Evolutionary conservation across 192 early-diverging fungal species (phyloP).

Genomic region (Coemansia sp.): DNA sequence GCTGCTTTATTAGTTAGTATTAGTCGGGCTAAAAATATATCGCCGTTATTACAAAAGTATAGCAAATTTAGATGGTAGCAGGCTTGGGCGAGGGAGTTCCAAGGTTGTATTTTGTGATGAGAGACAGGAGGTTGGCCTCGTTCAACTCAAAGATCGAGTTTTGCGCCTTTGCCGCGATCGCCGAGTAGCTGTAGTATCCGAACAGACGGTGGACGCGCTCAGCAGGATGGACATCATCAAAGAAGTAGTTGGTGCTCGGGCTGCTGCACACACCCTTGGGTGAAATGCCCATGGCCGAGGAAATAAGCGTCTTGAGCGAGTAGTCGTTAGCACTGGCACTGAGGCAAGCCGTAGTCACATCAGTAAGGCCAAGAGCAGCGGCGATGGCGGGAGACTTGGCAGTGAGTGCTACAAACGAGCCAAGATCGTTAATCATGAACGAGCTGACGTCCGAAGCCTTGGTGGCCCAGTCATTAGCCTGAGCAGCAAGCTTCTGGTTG

Average conservation of each 20-base stretch:
- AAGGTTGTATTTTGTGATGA: slow-evolving; percentile 33
- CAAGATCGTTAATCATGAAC: slow-evolving; percentile 28
- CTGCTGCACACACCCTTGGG: slow-evolving; percentile 30
- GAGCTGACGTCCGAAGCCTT: slow-evolving; percentile 12
- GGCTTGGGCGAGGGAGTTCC: slow-evolving; percentile 35
- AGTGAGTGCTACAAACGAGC: slow-evolving; percentile 38
- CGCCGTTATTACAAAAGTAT: background rate
- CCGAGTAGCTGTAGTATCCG: slow-evolving; percentile 34
- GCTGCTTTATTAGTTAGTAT: too few species aligned
- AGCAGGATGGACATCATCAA: slow-evolving; percentile 46
- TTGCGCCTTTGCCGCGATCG: slow-evolving; percentile 11
- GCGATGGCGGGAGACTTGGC: slow-evolving; percentile 10
- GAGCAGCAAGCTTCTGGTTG: slow-evolving; percentile 17
- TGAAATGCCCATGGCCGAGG: slow-evolving; percentile 20
- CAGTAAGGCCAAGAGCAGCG: slow-evolving; percentile 29
- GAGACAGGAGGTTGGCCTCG: slow-evolving; percentile 20
- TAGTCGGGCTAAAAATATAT: too few species aligned
- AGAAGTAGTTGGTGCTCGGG: slow-evolving; percentile 45
- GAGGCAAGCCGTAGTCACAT: slow-evolving; percentile 34
- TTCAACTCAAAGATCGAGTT: slow-evolving; percentile 14
- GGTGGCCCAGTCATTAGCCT: slow-evolving; percentile 28
- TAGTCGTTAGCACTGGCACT: slow-evolving; percentile 29
- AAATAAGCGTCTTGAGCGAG: slow-evolving; percentile 34
- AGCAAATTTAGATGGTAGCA: background rate
- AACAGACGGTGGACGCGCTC: slow-evolving; percentile 46